Base-by-base conservation (phyloP, 495 filamentous ascomycete species). In the Viridothelium virens region DNA sequence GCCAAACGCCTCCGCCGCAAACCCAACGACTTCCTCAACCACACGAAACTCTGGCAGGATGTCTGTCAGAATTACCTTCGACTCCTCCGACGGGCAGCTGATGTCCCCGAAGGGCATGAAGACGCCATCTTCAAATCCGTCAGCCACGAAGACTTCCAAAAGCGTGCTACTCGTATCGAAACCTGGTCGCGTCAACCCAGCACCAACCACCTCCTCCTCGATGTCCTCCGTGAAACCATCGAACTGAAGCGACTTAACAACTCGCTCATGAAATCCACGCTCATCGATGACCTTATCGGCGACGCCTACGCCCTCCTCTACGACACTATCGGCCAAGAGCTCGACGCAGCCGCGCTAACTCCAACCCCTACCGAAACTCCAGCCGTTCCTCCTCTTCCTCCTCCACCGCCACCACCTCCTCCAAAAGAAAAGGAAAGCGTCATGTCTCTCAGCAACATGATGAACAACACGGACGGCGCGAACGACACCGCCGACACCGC, bases 171-270 rank as follows among this genome's bases (percentile, higher is more conserved):
- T 3, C 81, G 80, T 11, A 73, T 88, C 31, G 84, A 88, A 67
- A 72, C 70, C 16, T 81, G 84, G 71, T 71, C 75, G 63, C 76
- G 84, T 16, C 75, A 84, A n/a, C 73, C 79, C 1, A 69, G 76
- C 0, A 73, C 74, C 1, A 79, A 77, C 9, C 77, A 83, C 70
- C 76, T 72, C 7, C 77, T 80, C 1, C 79, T 97, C 2, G 88
- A 89, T 68, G 82, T 91, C 4, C 80, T 99, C 44, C 85, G 91
- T 63, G 95, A 99, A 65, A 86, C 86, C 5, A 80, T 90, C 61
- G 93, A 97, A 71, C 78, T 97, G n/a, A 96, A 96, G 72, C 92
- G 90, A 69, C 82, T 93, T 48, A 96, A 96, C 74, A 85, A 85
- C 59, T 86, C 86, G 63, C 82, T 94, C 9, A 93, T 92, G 86